Percentiles rank a stretch among this genome's conserved stretches.
Conservation (phyloP, 73 alveolate genomes). For the Durusdinium trenchii region DNA sequence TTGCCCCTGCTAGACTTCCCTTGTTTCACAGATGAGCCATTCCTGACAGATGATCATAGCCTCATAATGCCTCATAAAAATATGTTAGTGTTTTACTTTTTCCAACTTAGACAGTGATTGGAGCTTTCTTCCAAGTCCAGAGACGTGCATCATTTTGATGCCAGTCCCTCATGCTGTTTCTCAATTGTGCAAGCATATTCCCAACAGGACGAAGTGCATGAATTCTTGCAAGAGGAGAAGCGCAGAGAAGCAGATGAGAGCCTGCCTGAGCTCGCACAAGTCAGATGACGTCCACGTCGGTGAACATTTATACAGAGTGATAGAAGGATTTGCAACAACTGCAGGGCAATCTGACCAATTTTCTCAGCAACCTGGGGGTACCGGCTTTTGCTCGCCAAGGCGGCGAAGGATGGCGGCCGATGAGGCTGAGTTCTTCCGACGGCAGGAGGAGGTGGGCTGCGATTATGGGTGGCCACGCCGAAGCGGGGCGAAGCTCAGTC, state of each 20-base stretch:
- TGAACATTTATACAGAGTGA: too few relatives aligned
- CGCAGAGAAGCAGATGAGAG: conserved; percentile 77
- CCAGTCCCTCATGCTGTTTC: neutral
- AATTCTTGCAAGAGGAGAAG: conserved; percentile 11
- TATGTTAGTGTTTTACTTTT: too few relatives aligned
- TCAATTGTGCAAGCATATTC: neutral
- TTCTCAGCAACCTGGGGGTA: neutral
- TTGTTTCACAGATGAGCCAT: too few relatives aligned
- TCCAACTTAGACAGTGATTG: too few relatives aligned
- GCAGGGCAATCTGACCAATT: neutral
- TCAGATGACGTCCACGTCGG: neutral
- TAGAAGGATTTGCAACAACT: neutral
- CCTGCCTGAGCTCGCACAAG: neutral
- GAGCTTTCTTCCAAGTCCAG: too few relatives aligned
- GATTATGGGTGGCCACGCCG: neutral
- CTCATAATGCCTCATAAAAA: too few relatives aligned
- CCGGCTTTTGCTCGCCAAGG: neutral
- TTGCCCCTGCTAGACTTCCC: too few relatives aligned
- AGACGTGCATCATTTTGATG: neutral
- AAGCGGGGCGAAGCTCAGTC: neutral
- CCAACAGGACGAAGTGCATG: conserved; percentile 53
- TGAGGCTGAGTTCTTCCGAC: conserved; percentile 64
- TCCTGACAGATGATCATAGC: too few relatives aligned
- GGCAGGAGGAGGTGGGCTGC: conserved; percentile 52
- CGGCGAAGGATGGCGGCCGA: conserved; percentile 86